Base-by-base conservation (phyloP, 768 basidiomycete species). In the Bullera alba region DNA sequence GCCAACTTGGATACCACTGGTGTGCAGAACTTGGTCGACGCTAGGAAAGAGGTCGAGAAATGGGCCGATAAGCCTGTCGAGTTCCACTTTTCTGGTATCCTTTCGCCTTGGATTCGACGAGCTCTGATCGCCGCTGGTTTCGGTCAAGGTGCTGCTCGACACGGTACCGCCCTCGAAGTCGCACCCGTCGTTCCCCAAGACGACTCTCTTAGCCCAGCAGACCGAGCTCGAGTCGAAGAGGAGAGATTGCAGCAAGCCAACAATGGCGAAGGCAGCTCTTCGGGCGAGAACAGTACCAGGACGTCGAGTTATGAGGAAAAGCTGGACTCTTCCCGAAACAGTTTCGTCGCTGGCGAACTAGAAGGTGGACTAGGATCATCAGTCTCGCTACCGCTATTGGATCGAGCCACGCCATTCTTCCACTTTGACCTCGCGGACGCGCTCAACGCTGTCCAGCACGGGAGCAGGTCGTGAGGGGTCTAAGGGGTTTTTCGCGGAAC, bases 51-150 rank as follows among this genome's bases (percentile, higher is more conserved):
- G 70, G 79, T 96, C n/a, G 90, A 96, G 68, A 80, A 81, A 61
- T 96, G 87, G 85, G 79, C 83, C 7, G 80, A 90, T 61, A 79
- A 77, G 53, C 78, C 81, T 3, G 64, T 76, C 28, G 69, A 89
- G 80, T 97, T 95, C 79, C 93, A 97, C 75, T 99, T 99, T 69
- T 85, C 88, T 4, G 82, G 86, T 29, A 77, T 96, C 29, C 80
- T 92, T 48, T 90, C 88, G 1, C 90, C 90, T 0, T 99, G 92
- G 93, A 87, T 89, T 52, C 81, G 85, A 48, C 85, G 92, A 43
- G 87, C 87, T 4, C 51, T 69, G 22, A 61, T 73, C 26, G 88
- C 91, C 3, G 92, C 85, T 51, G 89, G 89, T 2, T 97, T 97
- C 67, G 93, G 93, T 6, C 77, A 78, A 17, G 86, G 87, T n/a